Evolutionary conservation across 2,329 filamentous ascomycete genomes (phyloP).

Genomic region (Monosporascus sp.): DNA sequence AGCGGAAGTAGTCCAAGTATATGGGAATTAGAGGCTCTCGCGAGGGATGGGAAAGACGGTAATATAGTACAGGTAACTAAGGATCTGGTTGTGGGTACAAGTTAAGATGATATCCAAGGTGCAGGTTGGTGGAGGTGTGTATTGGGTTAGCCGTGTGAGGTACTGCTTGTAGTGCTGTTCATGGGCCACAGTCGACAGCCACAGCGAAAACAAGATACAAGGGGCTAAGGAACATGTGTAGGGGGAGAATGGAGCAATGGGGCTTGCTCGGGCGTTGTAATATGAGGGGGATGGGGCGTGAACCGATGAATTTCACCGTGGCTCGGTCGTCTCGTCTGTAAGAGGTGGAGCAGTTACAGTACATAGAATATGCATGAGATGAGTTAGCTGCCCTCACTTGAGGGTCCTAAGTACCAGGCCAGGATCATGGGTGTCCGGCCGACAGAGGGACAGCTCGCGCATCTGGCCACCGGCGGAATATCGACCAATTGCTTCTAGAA

Average conservation of each 20-base stretch:
- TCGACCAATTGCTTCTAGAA: not conserved
- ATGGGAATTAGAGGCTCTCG: conserved; percentile 4
- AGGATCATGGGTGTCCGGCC: not conserved
- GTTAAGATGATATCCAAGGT: conserved; percentile 1
- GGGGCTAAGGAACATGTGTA: not conserved
- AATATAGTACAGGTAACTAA: conserved; percentile 10
- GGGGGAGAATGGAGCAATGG: not conserved
- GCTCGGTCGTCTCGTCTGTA: too few relatives aligned
- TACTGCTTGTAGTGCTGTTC: not conserved
- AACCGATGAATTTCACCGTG: not conserved
- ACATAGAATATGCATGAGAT: not conserved
- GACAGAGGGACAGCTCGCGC: not conserved
- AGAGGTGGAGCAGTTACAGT: not conserved
- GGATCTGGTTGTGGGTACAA: conserved; percentile 6
- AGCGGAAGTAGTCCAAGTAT: conserved; percentile 7
- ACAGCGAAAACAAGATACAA: not conserved
- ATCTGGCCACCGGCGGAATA: not conserved
- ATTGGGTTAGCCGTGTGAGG: not conserved
- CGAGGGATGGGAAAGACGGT: conserved; percentile 2
- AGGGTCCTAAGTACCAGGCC: not conserved
- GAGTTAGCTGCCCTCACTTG: not conserved
- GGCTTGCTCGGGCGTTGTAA: not conserved
- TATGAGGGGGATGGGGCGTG: not conserved
- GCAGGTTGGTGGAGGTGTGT: conserved; percentile 3
- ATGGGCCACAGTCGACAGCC: not conserved